Evolutionary conservation across 768 basidiomycete species (phyloP).

Genomic region (Agaricus subrufescens): DNA sequence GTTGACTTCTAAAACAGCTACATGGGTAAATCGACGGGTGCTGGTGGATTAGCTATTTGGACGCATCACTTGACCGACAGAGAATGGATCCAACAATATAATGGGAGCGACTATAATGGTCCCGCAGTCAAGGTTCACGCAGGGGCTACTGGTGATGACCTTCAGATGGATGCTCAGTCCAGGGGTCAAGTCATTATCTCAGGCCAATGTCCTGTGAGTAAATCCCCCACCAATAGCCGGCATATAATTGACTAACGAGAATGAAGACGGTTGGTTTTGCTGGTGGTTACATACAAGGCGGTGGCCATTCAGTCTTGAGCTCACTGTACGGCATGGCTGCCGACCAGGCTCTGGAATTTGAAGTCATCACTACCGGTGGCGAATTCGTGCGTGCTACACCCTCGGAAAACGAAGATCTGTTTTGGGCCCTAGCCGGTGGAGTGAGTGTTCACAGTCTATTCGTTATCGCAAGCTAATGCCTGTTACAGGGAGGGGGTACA

Average conservation of each 20-base stretch:
- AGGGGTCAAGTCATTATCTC: constrained; percentile 13
- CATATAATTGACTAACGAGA: background rate
- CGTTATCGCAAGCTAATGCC: background rate
- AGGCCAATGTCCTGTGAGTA: constrained; percentile 16
- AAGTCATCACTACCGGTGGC: constrained; percentile 39
- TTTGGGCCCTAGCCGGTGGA: constrained; percentile 40
- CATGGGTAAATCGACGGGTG: constrained; percentile 19
- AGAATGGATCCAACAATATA: constrained; percentile 13
- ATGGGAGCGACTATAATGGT: constrained; percentile 13
- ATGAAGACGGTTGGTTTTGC: constrained; percentile 30
- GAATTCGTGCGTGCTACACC: constrained; percentile 29
- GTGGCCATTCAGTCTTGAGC: constrained; percentile 24
- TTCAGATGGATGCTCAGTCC: constrained; percentile 10
- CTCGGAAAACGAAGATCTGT: constrained; percentile 36
- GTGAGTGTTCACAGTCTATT: constrained; percentile 17
- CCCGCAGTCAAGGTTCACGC: constrained; percentile 18
- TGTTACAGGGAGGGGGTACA: constrained; percentile 4
- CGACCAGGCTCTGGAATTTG: constrained; percentile 28
- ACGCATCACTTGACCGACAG: constrained; percentile 15
- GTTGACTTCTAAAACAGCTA: constrained; percentile 8
- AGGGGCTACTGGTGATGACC: constrained; percentile 15
- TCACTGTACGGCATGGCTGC: constrained; percentile 20
- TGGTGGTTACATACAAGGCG: constrained; percentile 38
- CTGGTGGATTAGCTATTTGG: constrained; percentile 16
- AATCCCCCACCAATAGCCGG: background rate